Evolutionary conservation across 495 filamentous ascomycete species (phyloP), one percentile per base, ranked within the genome.

Genomic region (Schizothecium vesticola): DNA sequence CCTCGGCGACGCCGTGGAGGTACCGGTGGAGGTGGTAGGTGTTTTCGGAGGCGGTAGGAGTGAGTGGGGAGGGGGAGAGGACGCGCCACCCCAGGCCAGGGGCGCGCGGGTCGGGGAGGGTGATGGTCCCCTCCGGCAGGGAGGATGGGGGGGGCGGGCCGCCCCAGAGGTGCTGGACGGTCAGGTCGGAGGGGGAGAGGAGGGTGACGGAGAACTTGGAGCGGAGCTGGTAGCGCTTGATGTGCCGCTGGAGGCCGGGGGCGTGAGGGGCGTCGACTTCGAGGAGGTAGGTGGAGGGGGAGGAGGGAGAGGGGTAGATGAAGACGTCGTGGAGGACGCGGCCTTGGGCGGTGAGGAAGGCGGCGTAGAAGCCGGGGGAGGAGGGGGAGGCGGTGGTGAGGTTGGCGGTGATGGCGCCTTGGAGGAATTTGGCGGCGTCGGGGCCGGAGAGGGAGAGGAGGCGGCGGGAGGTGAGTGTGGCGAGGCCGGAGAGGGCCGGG

Each of bases 321-420:
- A 97, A 97, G 26, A 92, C 91, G 77, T 99, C 95, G 78, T 93
- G 86, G 26, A 97, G 81, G 11, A 97, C 82, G 56, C 92, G 85
- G 57, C 95, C 94, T 70, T 89, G 86, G 22, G 92, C 92, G 71
- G 89, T 96, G 13, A 99, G 85, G 74, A 99, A 97, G 2, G 88
- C 91, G 24, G 86, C 81, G 80, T 96, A 97, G 75, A 87, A 87
- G 19, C 87, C 87, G 67, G 77, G 11, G 61, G 79, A 60, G 75
- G 26, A 6, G 68, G 64, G 43, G 56, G 55, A 51, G 31, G 70
- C 23, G 28, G 66, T 60, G 29, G 73, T 64, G 72, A 97, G 86
- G 71, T 93, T 91, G 67, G 87, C 85, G 0, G 94, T 96, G 59
- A 92, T 88, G 60, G 95, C 82, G 65, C 93, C 94, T 79, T 97